Evolutionary conservation across 2,329 filamentous ascomycete species (phyloP), one percentile per base, ranked within the genome.

Genomic region (Colletotrichum aenigma): DNA sequence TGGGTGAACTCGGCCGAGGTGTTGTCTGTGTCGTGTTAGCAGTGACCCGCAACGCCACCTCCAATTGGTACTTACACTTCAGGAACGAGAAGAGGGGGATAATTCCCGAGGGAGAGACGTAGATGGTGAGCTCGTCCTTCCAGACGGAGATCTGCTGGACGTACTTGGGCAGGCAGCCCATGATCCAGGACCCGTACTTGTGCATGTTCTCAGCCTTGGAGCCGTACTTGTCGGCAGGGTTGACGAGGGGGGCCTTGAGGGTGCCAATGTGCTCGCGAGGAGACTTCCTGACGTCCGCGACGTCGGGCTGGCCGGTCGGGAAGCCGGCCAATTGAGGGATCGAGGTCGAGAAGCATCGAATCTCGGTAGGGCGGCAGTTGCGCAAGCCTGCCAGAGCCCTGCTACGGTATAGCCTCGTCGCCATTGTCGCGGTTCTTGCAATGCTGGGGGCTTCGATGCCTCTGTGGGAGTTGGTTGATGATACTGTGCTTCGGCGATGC

Each of bases 121-220:
- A 96, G 85, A 98, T 95, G 81, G 94, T 96, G 84, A 99, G 92
- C 87, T 99, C 97, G 84, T 99, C 97, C 89, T 99, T 99, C 97
- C 97, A 99, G 71, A 99, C 96, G 15, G 96, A 98, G 89, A 98
- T 98, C 88, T 99, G 97, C 89, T 99, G 97, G 81, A 99, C 92
- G 87, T 98, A 98, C 90, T 98, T 98, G 81, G 97, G 97, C 83
- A 99, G 87, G 86, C 95, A 98, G 80, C 96, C 96, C 92, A 99
- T 96, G 82, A 99, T 88, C 91, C 98, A 99, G 83, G 97, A 93
- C 82, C 97, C 97, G 84, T 99, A 99, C 82, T 93, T 94, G 90
- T 99, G 97, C 83, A 98, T 89, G 83, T 93, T 91, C 79, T 98
- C 94, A 80, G 94, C 92, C 88, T 96, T 97, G 83, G 94, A 93